phyloP scores from a whole-genome alignment of 1,284 basidiomycete genomes.

The Sporisorium graminicola region DNA sequence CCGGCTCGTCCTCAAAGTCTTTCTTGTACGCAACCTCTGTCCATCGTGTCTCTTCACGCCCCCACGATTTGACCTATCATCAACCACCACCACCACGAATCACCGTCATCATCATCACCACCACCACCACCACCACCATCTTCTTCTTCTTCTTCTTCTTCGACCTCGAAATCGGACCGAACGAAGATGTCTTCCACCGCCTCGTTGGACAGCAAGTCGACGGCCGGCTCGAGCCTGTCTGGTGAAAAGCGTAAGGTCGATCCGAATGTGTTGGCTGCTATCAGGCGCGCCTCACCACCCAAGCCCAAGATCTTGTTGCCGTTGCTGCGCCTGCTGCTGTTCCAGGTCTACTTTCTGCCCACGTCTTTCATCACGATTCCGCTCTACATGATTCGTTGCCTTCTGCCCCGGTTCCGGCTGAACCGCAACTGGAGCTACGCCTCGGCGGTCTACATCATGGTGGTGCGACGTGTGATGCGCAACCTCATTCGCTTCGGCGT shows the following conservation, averaged over 20 bases:
- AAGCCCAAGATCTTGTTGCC: slow-evolving; percentile 35
- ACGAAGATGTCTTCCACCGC: slow-evolving; percentile 26
- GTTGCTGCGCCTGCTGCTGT: slow-evolving; percentile 52
- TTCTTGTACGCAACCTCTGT: too few species aligned
- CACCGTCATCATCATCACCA: too few species aligned
- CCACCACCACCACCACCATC: too few species aligned
- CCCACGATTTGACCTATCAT: too few species aligned
- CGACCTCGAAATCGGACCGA: background rate
- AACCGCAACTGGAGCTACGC: slow-evolving; percentile 55
- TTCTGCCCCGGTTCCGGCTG: slow-evolving; percentile 50
- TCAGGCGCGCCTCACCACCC: slow-evolving; percentile 37
- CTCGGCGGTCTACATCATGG: slow-evolving; percentile 51
- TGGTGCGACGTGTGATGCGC: slow-evolving; percentile 56
- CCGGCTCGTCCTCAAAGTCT: background rate
- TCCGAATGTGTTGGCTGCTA: slow-evolving; percentile 40
- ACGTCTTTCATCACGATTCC: slow-evolving; percentile 53
- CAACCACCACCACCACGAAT: too few species aligned
- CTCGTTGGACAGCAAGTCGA: slow-evolving; percentile 16
- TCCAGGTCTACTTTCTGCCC: slow-evolving; percentile 61
- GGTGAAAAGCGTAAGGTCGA: slow-evolving; percentile 44
- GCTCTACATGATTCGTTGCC: slow-evolving; percentile 48
- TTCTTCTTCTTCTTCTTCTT: background rate
- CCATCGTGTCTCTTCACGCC: too few species aligned
- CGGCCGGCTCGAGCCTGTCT: slow-evolving; percentile 16
- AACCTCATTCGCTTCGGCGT: slow-evolving; percentile 56